Conservation (phyloP, 352 stramenopile genomes). For the Peronospora farinosa region DNA sequence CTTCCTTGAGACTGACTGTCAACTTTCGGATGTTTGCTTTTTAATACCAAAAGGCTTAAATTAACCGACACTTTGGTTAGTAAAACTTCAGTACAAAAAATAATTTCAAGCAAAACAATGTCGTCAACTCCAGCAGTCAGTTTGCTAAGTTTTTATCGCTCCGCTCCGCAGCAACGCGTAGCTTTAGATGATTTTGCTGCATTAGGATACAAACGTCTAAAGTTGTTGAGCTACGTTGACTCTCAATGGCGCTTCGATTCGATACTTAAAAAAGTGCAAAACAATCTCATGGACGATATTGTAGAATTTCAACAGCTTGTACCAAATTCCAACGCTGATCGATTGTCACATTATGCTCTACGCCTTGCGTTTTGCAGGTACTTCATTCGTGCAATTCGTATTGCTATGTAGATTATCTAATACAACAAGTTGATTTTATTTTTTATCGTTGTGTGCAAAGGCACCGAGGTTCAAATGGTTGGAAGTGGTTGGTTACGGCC, state of each 20-base stretch:
- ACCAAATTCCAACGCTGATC: conserved; percentile 20
- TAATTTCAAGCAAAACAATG: neutral
- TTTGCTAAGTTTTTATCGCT: conserved; percentile 67
- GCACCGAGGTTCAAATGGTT: conserved; percentile 31
- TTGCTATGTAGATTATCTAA: neutral
- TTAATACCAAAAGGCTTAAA: too few species aligned
- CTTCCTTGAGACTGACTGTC: too few species aligned
- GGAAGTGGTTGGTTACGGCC: conserved; percentile 49
- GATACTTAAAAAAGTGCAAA: neutral
- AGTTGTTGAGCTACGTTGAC: conserved; percentile 33
- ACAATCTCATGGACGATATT: conserved; percentile 3
- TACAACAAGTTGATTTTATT: neutral
- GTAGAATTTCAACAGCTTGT: conserved; percentile 18
- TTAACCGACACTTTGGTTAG: too few species aligned
- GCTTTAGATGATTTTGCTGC: conserved; percentile 92
- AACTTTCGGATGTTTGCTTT: too few species aligned
- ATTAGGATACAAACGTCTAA: conserved; percentile 66
- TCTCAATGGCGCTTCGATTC: conserved; percentile 7
- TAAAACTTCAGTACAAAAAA: too few species aligned
- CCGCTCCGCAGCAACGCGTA: conserved; percentile 80
- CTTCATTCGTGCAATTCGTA: neutral
- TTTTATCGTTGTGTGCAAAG: conserved; percentile 11
- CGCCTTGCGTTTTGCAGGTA: conserved; percentile 54
- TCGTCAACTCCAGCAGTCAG: neutral
- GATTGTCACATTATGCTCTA: conserved; percentile 43